Base-by-base conservation (phyloP, 768 basidiomycete species). In the Kwoniella newhampshirensis region DNA sequence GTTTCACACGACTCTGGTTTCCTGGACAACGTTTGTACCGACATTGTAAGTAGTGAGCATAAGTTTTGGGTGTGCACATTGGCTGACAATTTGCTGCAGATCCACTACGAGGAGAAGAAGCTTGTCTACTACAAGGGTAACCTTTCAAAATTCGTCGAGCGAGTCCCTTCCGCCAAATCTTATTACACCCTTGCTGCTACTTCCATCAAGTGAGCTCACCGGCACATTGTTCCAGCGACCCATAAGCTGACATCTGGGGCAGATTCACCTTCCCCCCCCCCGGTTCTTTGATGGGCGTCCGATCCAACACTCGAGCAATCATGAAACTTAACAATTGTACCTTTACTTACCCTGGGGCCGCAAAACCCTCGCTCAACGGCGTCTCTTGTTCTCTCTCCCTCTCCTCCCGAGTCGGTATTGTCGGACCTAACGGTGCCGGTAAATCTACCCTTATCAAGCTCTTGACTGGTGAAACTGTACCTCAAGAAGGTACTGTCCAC, bases 1-100 rank as follows among this genome's bases (percentile, higher is more conserved):
- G 81, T 98, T 76, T 93, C 91, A 79, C 94, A 98, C 81, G 94
- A 98, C 80, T 93, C 91, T 67, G 87, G 90, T 57, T 98, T 98
- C 81, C 81, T 98, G 69, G 93, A 97, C 79, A 86, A 88, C 77
- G 85, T 96, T 52, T 93, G 92, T 57, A 90, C 93, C 63, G 92
- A 97, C 78, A 91, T 97, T 70, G 62, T 70, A 20, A 57, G 67
- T 69, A n/a, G 5, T 9, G 42, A 9, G 21, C 21, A 6, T 20
- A 17, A 6, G 39, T 20, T 41, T 41, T 15, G 6, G 17, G 39
- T n/a, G 17, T 6, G n/a, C 21, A 43, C 15, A 43, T 43, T 43
- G 8, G 42, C 8, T 43, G 12, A 9, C 20, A n/a, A 26, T 42
- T 15, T 26, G 23, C 40, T 13, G 7, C 37, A 66, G 64, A 91